A percentile compares a stretch with the other conserved stretches of the same genome.
Evolutionary conservation across 805 yeast species (phyloP).

Genomic region (Candida adriatica): DNA sequence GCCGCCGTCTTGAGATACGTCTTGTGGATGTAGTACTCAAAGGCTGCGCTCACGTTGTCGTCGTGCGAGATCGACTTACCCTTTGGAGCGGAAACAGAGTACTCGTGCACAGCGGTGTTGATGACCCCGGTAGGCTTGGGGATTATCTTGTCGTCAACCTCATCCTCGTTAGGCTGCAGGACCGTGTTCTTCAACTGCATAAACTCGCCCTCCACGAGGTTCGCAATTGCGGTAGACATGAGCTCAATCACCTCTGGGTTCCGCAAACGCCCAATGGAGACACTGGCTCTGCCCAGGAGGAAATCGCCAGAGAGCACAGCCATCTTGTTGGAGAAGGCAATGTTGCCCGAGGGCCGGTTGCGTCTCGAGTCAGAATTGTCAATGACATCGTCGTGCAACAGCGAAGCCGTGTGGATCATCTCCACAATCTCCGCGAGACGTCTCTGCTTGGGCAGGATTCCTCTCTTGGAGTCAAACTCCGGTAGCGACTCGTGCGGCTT

Average conservation of each 20-base stretch:
- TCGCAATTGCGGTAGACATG: conserved; percentile 92
- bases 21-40: conserved; percentile 91
- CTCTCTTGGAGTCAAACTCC: conserved; percentile 47
- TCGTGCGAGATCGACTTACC: conserved; percentile 40
- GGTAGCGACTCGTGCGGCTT: conserved; percentile 73
- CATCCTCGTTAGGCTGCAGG: conserved; percentile 39
- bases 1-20: conserved; percentile 95
- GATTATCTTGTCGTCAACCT: conserved; percentile 39
- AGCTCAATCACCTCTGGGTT: conserved; percentile 97
- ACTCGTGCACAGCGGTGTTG: conserved; percentile 39
- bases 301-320: conserved; percentile 97
- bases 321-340: conserved; percentile 95
- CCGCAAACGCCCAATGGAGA: conserved; percentile 84
- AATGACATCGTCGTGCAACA: conserved; percentile 94
- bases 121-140: conserved; percentile 60
- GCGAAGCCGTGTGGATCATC: conserved; percentile 95
- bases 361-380: conserved; percentile 85
- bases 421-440: conserved; percentile 96
- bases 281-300: conserved; percentile 91
- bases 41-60: conserved; percentile 75
- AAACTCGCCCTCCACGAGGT: conserved; percentile 95
- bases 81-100: conserved; percentile 25
- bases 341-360: conserved; percentile 86
- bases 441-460: conserved; percentile 90
- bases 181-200: conserved; percentile 97